Percentiles rank a stretch among this genome's conserved stretches.
Evolutionary conservation across 2,329 filamentous ascomycete species (phyloP).

Genomic region (Tolypocladium amazonense): DNA sequence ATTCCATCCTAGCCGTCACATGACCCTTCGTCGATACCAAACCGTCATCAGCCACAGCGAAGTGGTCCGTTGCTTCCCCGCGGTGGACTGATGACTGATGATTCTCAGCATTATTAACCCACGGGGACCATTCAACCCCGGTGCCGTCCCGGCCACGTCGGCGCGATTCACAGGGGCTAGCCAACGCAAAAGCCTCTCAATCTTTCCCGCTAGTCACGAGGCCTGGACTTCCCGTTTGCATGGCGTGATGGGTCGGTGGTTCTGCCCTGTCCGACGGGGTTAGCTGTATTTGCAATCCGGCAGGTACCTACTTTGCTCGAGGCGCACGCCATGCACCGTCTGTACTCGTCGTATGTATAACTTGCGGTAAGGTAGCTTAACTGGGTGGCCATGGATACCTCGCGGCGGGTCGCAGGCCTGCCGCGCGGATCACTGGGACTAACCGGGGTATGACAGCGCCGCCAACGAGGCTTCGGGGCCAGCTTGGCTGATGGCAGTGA

Average conservation of each 20-base stretch:
- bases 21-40: constrained; percentile 6
- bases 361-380: no score
- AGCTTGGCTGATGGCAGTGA: neutral
- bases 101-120: neutral
- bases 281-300: neutral
- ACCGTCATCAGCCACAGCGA: neutral
- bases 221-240: neutral
- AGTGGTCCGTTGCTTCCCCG: neutral
- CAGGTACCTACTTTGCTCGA: neutral
- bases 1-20: constrained; percentile 12
- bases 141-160: neutral
- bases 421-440: neutral
- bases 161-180: neutral
- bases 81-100: neutral
- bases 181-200: neutral
- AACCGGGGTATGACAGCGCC: neutral
- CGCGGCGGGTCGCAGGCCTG: neutral
- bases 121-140: neutral
- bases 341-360: no score
- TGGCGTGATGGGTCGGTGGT: neutral
- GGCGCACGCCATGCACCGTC: neutral
- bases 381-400: no score
- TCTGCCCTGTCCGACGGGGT: neutral
- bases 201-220: neutral
- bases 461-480: neutral